Conservation (phyloP, 495 filamentous ascomycete genomes). For the Penicillium paradoxum region DNA sequence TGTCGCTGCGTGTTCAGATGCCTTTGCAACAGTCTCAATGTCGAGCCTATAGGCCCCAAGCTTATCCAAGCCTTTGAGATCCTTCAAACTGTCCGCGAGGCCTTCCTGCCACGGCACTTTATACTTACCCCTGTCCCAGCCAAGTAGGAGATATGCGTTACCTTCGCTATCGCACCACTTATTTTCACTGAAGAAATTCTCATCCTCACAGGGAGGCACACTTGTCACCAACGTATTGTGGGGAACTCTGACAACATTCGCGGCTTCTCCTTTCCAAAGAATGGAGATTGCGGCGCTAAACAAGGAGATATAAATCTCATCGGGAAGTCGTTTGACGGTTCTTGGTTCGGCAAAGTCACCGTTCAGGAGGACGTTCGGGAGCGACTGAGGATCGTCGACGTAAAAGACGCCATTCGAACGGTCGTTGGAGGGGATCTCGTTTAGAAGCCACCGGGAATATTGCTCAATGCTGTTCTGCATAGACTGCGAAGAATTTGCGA, state of each 20-base stretch:
- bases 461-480: not conserved
- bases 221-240: not conserved
- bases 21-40: not conserved
- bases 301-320: not conserved
- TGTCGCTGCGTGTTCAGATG: not conserved
- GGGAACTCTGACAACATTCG: not conserved
- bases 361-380: not conserved
- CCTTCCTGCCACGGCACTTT: not conserved
- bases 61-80: not conserved
- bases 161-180: not conserved
- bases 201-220: not conserved
- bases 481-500: not conserved
- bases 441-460: not conserved
- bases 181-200: not conserved
- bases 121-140: not conserved
- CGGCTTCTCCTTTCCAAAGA: not conserved
- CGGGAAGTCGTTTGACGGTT: not conserved
- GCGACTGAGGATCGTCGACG: not conserved
- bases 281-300: not conserved
- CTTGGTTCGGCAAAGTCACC: not conserved
- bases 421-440: not conserved
- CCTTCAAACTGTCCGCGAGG: not conserved
- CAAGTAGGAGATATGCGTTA: not conserved
- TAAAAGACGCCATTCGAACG: not conserved
- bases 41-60: not conserved